Base-by-base conservation (phyloP, 1,284 basidiomycete genomes). In the Lentinula novae-zelandiae region DNA sequence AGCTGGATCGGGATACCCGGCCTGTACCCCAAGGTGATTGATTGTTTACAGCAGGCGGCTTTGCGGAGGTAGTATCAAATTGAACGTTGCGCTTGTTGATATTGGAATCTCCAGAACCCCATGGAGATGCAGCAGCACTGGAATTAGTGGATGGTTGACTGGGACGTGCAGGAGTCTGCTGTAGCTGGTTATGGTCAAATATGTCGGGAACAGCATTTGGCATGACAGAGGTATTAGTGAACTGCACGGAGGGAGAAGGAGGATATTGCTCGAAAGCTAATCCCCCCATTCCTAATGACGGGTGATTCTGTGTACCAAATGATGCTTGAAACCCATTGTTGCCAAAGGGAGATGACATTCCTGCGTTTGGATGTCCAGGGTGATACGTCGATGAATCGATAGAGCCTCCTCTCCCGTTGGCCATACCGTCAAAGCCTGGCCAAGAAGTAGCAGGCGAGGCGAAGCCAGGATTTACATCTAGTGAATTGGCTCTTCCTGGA, bases 71-170 rank as follows among this genome's bases (percentile, higher is more conserved):
- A 38, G 76, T 72, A 59, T 82, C 82, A 64, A 81, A 80, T 1
- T 79, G 78, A 40, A 73, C 76, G 31, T 73, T 72, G 36, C 78
- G 78, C 64, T 76, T 78, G 27, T 67, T 64, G 60, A 70, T 58
- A 67, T 71, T 64, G 62, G 66, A 62, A 27, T 76, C 74, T 49
- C 69, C 46, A 53, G 67, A 63, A 69, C 76, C 76, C 61, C 76
- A 76, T 17, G 76, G 73, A 15, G 62, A 53, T 51, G 59, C 42
- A 15, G 59, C 31, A 40, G 34, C 38, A 8, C 5, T 15, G 7
- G 52, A 22, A 38, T 53, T 51, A 20, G 54, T n/a, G 15, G 22
- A 22, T 22, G 56, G 39, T 17, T 53, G 62, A 34, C 38, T 55
- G n/a, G 38, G 9, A 17, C 46, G 53, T 2, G 27, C 31, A 39